Base-by-base conservation (phyloP, 2,329 filamentous ascomycete genomes). In the Diaporthe eres region DNA sequence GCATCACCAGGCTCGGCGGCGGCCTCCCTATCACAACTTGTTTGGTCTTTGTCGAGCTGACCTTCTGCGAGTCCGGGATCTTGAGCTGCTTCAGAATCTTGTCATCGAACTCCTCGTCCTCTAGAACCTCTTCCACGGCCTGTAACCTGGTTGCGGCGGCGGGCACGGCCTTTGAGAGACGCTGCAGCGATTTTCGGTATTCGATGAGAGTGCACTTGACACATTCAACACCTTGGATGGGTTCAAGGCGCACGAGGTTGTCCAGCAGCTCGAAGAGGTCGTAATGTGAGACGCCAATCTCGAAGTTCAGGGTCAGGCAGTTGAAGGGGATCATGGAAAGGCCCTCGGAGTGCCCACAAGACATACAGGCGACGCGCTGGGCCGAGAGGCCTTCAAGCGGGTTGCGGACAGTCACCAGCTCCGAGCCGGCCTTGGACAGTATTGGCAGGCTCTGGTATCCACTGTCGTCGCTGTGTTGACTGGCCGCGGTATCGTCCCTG, bases 301-400 rank as follows among this genome's bases (percentile, higher is more conserved):
- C 94, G 2, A 98, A 90, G 49, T 93, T 95, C 0, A 98, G 90
- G 0, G 96, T 98, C 63, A 98, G 86, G 81, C 95, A 98, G 81
- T 97, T 98, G 87, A 98, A 98, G 0, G 95, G 95, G 28, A 95
- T 97, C 85, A 98, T 91, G 1, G 94, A 95, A 19, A 98, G 88
- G 1, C 96, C 96, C 80, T 98, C 95, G 0, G 95, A 95, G 84
- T 94, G 94, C 10, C 95, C 95, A 82, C 97, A 99, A 61, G 89
- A 88, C 74, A 94, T 93, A 83, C 97, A 99, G 0, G 94, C 94
- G 1, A 98, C 95, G 53, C 95, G 90, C 84, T 98, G 96, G 1
- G 96, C 96, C 12, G 95, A 88, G 28, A 98, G 86, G 0, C 97
- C 97, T 82, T 98, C 95, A 2, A 98, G 86, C 0, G 97, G 97